Evolutionary conservation across 345 rosid species (phyloP).

Genomic region (Sonneratia caseolaris): DNA sequence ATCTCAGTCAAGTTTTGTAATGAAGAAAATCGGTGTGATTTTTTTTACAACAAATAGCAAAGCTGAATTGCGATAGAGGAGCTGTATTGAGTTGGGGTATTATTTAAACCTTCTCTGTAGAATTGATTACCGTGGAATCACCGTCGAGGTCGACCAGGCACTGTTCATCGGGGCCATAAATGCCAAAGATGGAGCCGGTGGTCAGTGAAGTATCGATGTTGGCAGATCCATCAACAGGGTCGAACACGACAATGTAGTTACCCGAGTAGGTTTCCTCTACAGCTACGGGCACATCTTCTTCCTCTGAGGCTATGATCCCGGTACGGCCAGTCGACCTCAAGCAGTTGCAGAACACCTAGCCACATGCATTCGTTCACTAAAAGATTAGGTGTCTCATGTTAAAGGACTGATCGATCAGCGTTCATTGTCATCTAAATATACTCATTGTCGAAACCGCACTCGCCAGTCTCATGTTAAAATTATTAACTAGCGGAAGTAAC

Average conservation of each 20-base stretch:
- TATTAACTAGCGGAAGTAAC: too few species aligned
- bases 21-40: not conserved
- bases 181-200: slow-evolving; percentile 32
- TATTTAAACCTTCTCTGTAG: not conserved
- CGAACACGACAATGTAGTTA: slow-evolving; percentile 26
- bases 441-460: too few species aligned
- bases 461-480: too few species aligned
- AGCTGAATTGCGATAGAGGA: too few species aligned
- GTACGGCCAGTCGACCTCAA: slow-evolving; percentile 29
- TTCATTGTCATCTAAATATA: too few species aligned
- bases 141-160: slow-evolving; percentile 21
- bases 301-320: slow-evolving; percentile 30
- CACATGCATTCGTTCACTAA: not conserved
- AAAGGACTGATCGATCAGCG: not conserved
- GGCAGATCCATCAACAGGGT: slow-evolving; percentile 29
- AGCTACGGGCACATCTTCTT: slow-evolving; percentile 29
- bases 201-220: slow-evolving; percentile 27
- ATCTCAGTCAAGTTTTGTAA: not conserved
- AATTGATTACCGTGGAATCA: slow-evolving; percentile 13
- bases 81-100: not conserved
- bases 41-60: too few species aligned
- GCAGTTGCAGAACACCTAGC: slow-evolving; percentile 29
- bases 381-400: not conserved
- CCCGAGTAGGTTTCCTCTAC: slow-evolving; percentile 34
- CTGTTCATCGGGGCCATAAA: slow-evolving; percentile 24